Percentiles rank a stretch among this genome's conserved stretches.
phyloP scores from a whole-genome alignment of 208 protist species.

The Wallacemonas sp. region DNA sequence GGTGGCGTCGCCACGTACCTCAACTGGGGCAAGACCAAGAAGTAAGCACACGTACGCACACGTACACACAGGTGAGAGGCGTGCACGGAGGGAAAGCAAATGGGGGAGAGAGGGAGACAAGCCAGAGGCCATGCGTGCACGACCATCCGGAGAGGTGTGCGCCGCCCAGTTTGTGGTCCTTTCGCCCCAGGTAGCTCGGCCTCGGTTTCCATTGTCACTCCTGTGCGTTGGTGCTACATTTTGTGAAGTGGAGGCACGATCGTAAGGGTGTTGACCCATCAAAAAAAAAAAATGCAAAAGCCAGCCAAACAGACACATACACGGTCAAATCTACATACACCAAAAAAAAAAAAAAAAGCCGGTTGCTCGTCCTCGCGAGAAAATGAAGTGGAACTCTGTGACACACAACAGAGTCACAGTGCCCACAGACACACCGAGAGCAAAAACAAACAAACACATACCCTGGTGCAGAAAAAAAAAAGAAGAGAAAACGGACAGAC shows the following conservation, averaged over 20 bases:
- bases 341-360: slow-evolving; percentile 1
- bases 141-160: too few species aligned
- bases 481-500: neutral
- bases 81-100: too few species aligned
- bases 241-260: neutral
- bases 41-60: slow-evolving; percentile 23
- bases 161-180: too few species aligned
- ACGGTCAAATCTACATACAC: neutral
- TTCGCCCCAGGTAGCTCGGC: too few species aligned
- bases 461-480: neutral
- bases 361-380: too few species aligned
- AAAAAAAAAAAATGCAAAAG: slow-evolving; percentile 15
- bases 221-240: too few species aligned
- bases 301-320: neutral
- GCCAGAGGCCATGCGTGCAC: too few species aligned
- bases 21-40: slow-evolving; percentile 91
- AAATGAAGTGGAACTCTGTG: too few species aligned
- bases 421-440: neutral
- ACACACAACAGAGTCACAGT: too few species aligned
- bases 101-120: too few species aligned
- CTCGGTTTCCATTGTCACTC: too few species aligned
- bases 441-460: slow-evolving; percentile 13
- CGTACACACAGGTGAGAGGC: too few species aligned
- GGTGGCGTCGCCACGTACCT: slow-evolving; percentile 88
- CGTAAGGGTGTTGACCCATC: slow-evolving; percentile 15